Base-by-base conservation (phyloP, 1,139 yeast species). In the Yamadazyma triangularis region DNA sequence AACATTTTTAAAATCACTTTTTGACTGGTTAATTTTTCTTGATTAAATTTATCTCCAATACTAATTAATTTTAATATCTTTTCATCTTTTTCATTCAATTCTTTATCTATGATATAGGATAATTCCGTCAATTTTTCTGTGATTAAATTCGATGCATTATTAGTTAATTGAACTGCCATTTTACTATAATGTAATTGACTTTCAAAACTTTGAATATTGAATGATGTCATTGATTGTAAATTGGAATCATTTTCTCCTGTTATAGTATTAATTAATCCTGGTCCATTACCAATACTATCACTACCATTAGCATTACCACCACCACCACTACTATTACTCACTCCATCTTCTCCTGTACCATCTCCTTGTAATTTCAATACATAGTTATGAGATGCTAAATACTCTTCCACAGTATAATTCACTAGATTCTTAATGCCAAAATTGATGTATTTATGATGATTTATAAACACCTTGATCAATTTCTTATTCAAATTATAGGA, bases 381-480 rank as follows among this genome's bases (percentile, higher is more conserved):
- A 36, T 47, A 58, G 38, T 59, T 58, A 36, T 58, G 64, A 0
- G 59, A 50, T 18, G 62, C 63, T 35, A 79, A 56, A 62, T 79
- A 79, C 47, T 85, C 94, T 42, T 84, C 85, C 1, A 88, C 87
- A 0, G 87, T 76, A 37, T 77, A 70, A 11, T 88, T 84, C 22
- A 77, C 75, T 41, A 79, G 72, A 54, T 91, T 89, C 25, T 77
- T 71, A 26, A 88, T 64, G 8, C 49, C 39, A 34, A 68, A 64
- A 43, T 82, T 80, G 13, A 84, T 73, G 36, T 77, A 72, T 10
- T 89, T 91, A 42, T 82, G 85, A 54, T 84, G 81, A 24, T 76
- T 72, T 11, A 87, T 59, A 31, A 91, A 65, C 1, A 83, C 78
- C 40, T 81, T 79, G 45, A 85, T 82, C 40, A 91, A 78, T 47